Base-by-base conservation (phyloP, 2,329 filamentous ascomycete species). In the Botryotinia calthae region DNA sequence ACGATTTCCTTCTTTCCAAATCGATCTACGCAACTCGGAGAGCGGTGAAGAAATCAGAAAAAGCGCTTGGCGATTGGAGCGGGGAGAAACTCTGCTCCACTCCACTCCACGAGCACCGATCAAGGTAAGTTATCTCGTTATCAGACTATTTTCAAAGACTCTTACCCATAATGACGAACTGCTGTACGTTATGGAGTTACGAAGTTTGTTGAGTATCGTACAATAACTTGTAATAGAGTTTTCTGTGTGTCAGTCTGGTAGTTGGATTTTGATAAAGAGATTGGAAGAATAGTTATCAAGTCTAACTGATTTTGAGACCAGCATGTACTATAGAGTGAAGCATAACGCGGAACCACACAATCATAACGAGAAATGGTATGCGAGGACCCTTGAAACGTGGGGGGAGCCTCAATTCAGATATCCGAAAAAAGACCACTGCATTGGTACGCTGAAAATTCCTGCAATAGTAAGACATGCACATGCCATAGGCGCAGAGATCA, bases 11-110 rank as follows among this genome's bases (percentile, higher is more conserved):
- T 40, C 64, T 37, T 67, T 56, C 64, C 64, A 28, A 31, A 42
- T 54, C n/a, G 64, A 67, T 67, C 48, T 54, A 56, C 48, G 64
- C 64, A 67, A 56, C 34, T 31, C 48, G 25, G 64, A 54, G 64
- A 67, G 64, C 64, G 64, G 64, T 67, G 64, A 67, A 67, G 64
- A 28, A 56, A 42, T 6, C 16, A 54, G 25, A 67, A 67, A 56
- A 56, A 42, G 37, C 64, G 64, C 64, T 56, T 40, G 48, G 25
- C 64, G 48, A 67, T 67, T 67, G 64, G 64, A 67, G 64, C 34
- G 64, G 25, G 64, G 64, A 51, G 64, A 66, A 25, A 34, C 18
- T 34, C 48, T 56, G 46, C 64, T 56, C 64, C 64, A 67, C 64
- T 56, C 64, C 46, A 67, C 48, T 56, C 64, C 34, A 67, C 25